Percentiles rank a stretch among this genome's conserved stretches.
phyloP scores from a whole-genome alignment of 2,329 filamentous ascomycete species.

The Trichoderma sp. region DNA sequence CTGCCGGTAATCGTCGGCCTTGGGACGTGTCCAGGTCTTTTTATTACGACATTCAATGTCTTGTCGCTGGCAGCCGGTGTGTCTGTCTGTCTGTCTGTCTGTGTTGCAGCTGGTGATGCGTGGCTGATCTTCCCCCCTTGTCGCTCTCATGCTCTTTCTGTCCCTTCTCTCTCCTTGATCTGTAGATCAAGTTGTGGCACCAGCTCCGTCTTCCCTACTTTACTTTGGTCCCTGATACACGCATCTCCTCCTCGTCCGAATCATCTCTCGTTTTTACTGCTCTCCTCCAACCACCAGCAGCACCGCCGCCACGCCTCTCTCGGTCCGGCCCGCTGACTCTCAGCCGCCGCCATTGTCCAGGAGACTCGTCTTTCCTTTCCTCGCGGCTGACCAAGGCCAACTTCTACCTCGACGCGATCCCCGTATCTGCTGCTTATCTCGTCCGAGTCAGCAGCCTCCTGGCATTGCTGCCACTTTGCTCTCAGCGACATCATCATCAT shows the following conservation, averaged over 20 bases:
- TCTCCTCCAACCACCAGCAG: neutral
- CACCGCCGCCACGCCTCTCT: neutral
- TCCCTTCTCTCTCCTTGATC: neutral
- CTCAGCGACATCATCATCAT: neutral
- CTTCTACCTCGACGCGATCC: too few species aligned
- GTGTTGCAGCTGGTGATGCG: too few species aligned
- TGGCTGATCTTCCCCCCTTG: too few species aligned
- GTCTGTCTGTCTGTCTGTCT: neutral
- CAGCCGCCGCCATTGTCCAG: neutral
- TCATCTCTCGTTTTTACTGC: neutral
- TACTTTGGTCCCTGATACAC: neutral
- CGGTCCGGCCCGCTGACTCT: constrained; percentile 1
- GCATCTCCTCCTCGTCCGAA: too few species aligned
- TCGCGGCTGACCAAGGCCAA: too few species aligned
- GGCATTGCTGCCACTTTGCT: neutral
- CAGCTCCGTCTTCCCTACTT: neutral
- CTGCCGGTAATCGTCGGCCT: constrained; percentile 26
- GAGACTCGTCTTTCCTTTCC: too few species aligned
- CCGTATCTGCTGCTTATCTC: neutral
- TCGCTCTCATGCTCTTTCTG: neutral
- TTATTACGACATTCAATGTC: too few species aligned
- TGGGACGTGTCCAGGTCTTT: neutral
- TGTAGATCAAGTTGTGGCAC: too few species aligned
- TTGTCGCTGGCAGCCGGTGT: neutral
- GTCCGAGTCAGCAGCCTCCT: constrained; percentile 8